Conservation (phyloP, 1,284 basidiomycete genomes). For the Tilletia horrida region DNA sequence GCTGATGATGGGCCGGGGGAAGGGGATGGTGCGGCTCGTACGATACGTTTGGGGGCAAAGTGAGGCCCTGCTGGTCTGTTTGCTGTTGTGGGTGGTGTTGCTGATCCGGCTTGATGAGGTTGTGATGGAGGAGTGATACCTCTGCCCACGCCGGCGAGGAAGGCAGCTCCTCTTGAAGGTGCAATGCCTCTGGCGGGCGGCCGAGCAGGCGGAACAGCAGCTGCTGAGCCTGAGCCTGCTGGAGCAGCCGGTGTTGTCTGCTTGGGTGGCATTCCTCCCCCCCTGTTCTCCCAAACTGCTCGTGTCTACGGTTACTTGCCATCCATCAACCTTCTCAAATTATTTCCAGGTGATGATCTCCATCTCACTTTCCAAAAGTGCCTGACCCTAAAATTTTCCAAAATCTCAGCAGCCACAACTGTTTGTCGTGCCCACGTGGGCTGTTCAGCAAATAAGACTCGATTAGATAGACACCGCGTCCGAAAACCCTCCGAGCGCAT, state of each 20-base stretch:
- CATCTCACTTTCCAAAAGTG: not conserved
- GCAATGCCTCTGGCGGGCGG: not conserved
- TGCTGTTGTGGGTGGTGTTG: no score
- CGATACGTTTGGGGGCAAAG: conserved; percentile 9
- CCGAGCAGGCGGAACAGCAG: not conserved
- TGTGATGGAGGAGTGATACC: not conserved
- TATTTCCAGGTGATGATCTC: not conserved
- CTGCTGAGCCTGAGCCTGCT: not conserved
- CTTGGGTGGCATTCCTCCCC: conserved; percentile 2
- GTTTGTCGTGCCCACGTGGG: no score
- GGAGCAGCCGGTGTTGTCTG: not conserved
- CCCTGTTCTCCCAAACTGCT: no score
- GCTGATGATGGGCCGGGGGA: not conserved
- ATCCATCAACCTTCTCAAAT: no score
- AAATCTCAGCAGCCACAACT: no score
- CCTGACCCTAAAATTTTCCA: no score
- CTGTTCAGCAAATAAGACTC: no score
- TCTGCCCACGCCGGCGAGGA: conserved; percentile 10
- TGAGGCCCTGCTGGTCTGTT: conserved; percentile 2
- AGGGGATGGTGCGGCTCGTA: not conserved
- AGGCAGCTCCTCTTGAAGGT: conserved; percentile 11
- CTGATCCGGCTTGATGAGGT: no score
- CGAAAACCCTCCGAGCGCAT: no score
- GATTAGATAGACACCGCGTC: no score
- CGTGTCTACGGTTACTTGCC: no score